Conservation (phyloP, 2,329 filamentous ascomycete genomes). For the Penicillium sp. region DNA sequence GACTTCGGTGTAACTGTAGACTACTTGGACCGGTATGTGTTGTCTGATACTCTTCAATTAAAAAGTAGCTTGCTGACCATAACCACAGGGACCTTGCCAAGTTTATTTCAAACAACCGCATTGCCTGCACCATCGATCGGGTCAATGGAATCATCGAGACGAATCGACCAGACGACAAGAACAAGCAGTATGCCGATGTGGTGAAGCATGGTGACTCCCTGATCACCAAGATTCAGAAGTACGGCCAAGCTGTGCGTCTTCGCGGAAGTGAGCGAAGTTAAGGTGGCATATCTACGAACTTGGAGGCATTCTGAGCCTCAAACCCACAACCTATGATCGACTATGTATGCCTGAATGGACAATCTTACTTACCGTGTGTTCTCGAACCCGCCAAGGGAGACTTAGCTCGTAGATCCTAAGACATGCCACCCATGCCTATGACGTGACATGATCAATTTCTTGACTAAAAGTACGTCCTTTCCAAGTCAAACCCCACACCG, state of each 20-base stretch:
- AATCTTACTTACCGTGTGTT: background rate
- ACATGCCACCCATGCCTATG: background rate
- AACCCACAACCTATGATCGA: conserved; percentile 4
- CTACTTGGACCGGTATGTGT: conserved; percentile 76
- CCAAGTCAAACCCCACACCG: background rate
- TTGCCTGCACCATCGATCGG: conserved; percentile 93
- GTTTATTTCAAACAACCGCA: conserved; percentile 89
- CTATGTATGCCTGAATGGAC: conserved; percentile 7
- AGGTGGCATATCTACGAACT: conserved; percentile 5
- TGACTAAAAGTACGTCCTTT: conserved; percentile 1
- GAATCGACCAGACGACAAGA: conserved; percentile 95
- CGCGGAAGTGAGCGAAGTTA: conserved; percentile 86
- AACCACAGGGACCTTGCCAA: conserved; percentile 72
- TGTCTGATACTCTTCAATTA: background rate
- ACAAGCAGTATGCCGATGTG: conserved; percentile 97
- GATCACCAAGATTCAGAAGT: conserved; percentile 98
- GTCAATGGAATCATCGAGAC: conserved; percentile 97
- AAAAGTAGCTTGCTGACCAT: conserved; percentile 11
- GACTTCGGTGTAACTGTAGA: conserved; percentile 96
- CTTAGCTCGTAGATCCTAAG: background rate
- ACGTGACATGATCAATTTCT: background rate
- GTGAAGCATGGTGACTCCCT: conserved; percentile 95
- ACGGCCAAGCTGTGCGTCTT: conserved; percentile 88
- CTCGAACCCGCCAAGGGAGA: background rate
- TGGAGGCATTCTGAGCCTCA: conserved; percentile 5